Percentiles rank a stretch among this genome's conserved stretches.
These are phyloP conservation scores for Pythium rishiriense DNA, from an alignment of 352 stramenopile species.

Conservation along the genomic window DNA sequence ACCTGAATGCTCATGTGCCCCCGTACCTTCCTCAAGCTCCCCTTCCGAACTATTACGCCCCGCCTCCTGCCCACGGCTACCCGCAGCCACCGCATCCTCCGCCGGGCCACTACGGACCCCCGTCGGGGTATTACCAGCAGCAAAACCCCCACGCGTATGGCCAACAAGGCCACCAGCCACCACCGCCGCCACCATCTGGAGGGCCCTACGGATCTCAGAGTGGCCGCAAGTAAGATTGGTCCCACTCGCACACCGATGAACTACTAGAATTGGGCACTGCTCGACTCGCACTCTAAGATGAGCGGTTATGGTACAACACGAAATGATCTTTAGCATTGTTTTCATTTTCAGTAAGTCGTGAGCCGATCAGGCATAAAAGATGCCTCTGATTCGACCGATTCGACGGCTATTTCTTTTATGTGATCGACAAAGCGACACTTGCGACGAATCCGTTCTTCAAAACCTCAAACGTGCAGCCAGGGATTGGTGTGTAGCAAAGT, in stretches of 20 bases:
- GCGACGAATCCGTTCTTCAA: slow-evolving; percentile 80
- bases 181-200: slow-evolving; percentile 22
- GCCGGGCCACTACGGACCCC: slow-evolving; percentile 20
- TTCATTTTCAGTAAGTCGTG: too few species aligned
- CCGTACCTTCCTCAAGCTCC: slow-evolving; percentile 25
- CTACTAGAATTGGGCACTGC: background rate
- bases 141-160: slow-evolving; percentile 15
- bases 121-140: slow-evolving; percentile 28
- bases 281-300: too few species aligned
- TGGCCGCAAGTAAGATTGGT: slow-evolving; percentile 17
- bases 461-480: slow-evolving; percentile 82
- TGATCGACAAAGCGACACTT: slow-evolving; percentile 61
- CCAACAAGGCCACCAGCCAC: slow-evolving; percentile 21
- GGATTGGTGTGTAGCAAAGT: slow-evolving; percentile 70
- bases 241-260: background rate
- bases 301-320: slow-evolving; percentile 6
- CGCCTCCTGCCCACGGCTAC: slow-evolving; percentile 18
- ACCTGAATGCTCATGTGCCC: slow-evolving; percentile 15
- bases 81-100: slow-evolving; percentile 14
- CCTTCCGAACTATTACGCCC: slow-evolving; percentile 26
- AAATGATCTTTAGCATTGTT: slow-evolving; percentile 8
- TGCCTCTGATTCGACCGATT: too few species aligned
- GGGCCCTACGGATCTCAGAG: slow-evolving; percentile 19
- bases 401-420: slow-evolving; percentile 21
- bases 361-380: too few species aligned